These are phyloP conservation scores for Tarenaya hassleriana DNA, from an alignment of 345 rosid genomes.

Conservation along the genomic window DNA sequence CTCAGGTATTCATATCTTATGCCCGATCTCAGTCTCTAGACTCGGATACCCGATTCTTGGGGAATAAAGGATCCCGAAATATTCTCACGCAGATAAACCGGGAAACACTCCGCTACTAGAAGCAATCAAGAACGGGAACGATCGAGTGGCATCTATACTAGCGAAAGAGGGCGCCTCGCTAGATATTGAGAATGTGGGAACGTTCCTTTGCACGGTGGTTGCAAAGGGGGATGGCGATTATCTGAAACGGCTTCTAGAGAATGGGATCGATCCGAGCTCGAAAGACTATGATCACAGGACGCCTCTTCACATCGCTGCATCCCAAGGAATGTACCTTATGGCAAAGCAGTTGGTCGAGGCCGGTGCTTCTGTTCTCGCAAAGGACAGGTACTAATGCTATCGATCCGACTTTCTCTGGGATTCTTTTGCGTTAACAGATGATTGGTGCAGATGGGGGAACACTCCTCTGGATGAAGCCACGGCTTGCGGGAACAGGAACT, in stretches of 20 bases:
- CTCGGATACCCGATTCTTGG: no score
- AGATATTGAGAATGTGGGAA: slow-evolving; percentile 52
- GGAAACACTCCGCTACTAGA: slow-evolving; percentile 77
- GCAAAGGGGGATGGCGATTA: slow-evolving; percentile 51
- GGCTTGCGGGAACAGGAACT: slow-evolving; percentile 43
- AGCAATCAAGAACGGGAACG: slow-evolving; percentile 67
- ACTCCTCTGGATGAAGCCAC: slow-evolving; percentile 63
- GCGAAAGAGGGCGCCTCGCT: slow-evolving; percentile 55
- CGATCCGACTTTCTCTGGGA: no score
- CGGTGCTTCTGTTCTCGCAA: slow-evolving; percentile 63
- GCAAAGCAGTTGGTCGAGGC: slow-evolving; percentile 53
- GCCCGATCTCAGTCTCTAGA: no score
- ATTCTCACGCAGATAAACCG: slow-evolving; percentile 38
- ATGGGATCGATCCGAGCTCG: slow-evolving; percentile 64
- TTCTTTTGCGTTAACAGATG: no score
- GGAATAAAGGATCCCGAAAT: neutral
- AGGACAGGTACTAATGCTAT: slow-evolving; percentile 67
- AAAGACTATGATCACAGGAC: slow-evolving; percentile 70
- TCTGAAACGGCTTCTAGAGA: slow-evolving; percentile 44
- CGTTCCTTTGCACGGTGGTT: slow-evolving; percentile 53
- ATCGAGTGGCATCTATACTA: slow-evolving; percentile 50
- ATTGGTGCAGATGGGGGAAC: slow-evolving; percentile 64
- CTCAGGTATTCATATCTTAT: no score
- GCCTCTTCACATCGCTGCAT: slow-evolving; percentile 74
- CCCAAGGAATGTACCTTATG: slow-evolving; percentile 47